A percentile compares a stretch with the other conserved stretches of the same genome.
Evolutionary conservation across 345 rosid species (phyloP).

Genomic region (Eucalyptus regnans): DNA sequence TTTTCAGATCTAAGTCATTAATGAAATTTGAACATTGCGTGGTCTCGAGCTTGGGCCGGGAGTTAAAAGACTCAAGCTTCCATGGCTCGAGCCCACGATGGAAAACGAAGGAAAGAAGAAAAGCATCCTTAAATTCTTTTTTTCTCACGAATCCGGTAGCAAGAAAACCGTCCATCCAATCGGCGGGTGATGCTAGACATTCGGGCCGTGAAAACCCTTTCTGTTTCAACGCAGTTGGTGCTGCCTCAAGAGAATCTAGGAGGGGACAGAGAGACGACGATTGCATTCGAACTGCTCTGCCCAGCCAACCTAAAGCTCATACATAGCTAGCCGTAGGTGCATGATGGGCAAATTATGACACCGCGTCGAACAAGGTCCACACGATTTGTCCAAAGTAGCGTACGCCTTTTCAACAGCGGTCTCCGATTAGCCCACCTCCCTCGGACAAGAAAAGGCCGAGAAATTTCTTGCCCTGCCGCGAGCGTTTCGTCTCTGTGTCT

Average conservation of each 20-base stretch:
- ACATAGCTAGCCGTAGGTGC: not conserved
- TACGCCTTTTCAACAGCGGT: not conserved
- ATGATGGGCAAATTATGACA: not conserved
- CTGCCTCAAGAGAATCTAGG: not conserved
- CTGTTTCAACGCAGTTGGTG: not conserved
- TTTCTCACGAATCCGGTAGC: not conserved
- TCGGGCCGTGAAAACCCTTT: not conserved
- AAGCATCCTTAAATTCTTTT: not conserved
- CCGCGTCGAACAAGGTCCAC: not conserved
- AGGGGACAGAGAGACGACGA: not conserved
- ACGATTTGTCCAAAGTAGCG: not conserved
- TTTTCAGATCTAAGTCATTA: too few relatives aligned
- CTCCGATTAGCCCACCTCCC: not conserved
- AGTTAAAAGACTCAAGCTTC: not conserved
- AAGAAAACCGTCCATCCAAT: not conserved
- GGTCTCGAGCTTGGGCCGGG: not conserved
- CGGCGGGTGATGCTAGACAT: not conserved
- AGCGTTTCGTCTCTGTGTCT: not conserved
- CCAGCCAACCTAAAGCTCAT: not conserved
- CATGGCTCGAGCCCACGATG: not conserved
- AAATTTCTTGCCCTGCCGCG: not conserved
- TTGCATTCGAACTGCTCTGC: not conserved
- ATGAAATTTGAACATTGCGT: too few relatives aligned
- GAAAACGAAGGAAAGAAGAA: not conserved
- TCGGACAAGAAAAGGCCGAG: not conserved